Base-by-base conservation (phyloP, 306 rosid genomes). In the Malus sieversii region DNA sequence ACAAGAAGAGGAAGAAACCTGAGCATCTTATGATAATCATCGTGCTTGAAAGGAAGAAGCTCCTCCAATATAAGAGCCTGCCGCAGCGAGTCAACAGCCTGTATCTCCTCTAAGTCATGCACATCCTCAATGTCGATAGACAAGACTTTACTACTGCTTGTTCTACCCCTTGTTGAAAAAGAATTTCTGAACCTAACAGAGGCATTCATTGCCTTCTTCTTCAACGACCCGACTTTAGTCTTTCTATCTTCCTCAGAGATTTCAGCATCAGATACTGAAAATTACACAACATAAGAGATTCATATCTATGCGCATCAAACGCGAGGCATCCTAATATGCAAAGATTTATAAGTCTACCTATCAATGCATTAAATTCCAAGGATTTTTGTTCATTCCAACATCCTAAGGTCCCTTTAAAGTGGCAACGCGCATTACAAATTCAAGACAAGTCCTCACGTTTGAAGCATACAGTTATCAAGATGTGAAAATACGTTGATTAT, bases 1-100 rank as follows among this genome's bases (percentile, higher is more conserved):
- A 27, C 63, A 70, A 45, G 40, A 74, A 66, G 68, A 15, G 60
- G 7, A 66, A 48, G 22, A 38, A 20, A 87, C 97, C 97, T 92
- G 77, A 95, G 96, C 92, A 95, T 77, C 87, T 75, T 86, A 72
- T 95, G 99, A 85, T 90, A 92, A 81, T 92, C 99, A 86, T 95
- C 96, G 53, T 92, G 97, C 85, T 86, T 86, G 51, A 87, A 58
- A 72, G 96, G 97, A 70, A 95, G 88, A 33, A 92, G 88, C 23
- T 90, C 96, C 10, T 92, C 99, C 81, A 74, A 72, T 16, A 92
- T 48, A 77, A 95, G 95, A 45, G 85, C 88, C 88, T 88, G 87
- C 65, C 93, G 97, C 75, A 95, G 85, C 62, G 88, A 84, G 9
- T 95, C 93, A 69, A 95, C 97, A 6, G 84, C 84, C 78, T 88